Conservation (phyloP, 805 yeast genomes). For the Zygosaccharomyces siamensis region DNA sequence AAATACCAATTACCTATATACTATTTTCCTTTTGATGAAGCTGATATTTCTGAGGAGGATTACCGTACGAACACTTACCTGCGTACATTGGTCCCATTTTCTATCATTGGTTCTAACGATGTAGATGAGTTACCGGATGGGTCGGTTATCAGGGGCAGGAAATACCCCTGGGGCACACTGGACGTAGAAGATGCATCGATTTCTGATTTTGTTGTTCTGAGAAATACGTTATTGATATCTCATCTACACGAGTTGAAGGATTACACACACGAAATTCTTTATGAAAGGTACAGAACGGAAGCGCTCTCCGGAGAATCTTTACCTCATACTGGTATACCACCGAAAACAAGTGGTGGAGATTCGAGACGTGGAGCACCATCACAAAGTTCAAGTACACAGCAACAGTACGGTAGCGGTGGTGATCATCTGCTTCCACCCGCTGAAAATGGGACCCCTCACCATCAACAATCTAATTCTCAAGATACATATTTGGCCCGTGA, state of each 20-base stretch:
- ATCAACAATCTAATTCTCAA: slow-evolving; percentile 22
- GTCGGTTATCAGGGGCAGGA: slow-evolving; percentile 42
- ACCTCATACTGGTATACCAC: slow-evolving; percentile 21
- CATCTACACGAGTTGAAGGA: slow-evolving; percentile 88
- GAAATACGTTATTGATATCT: slow-evolving; percentile 73
- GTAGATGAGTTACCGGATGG: slow-evolving; percentile 45
- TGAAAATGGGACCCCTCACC: slow-evolving; percentile 10
- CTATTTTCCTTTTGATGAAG: slow-evolving; percentile 61
- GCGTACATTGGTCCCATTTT: slow-evolving; percentile 61
- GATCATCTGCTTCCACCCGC: slow-evolving; percentile 11
- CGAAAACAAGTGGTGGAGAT: slow-evolving; percentile 20
- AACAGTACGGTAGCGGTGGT: not conserved
- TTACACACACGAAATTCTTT: slow-evolving; percentile 76
- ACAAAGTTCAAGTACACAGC: slow-evolving; percentile 6
- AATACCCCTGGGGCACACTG: slow-evolving; percentile 56
- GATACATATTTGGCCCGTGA: slow-evolving; percentile 62
- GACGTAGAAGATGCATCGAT: slow-evolving; percentile 67
- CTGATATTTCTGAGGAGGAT: slow-evolving; percentile 54
- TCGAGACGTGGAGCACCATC: slow-evolving; percentile 14
- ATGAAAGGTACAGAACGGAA: slow-evolving; percentile 86
- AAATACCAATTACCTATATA: slow-evolving; percentile 66
- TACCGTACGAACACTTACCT: slow-evolving; percentile 61
- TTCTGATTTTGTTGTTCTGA: slow-evolving; percentile 75
- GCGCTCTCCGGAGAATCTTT: slow-evolving; percentile 59
- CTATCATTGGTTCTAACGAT: slow-evolving; percentile 65